Base-by-base conservation (phyloP, 2,329 filamentous ascomycete genomes). In the Aspergillus luchuensis region DNA sequence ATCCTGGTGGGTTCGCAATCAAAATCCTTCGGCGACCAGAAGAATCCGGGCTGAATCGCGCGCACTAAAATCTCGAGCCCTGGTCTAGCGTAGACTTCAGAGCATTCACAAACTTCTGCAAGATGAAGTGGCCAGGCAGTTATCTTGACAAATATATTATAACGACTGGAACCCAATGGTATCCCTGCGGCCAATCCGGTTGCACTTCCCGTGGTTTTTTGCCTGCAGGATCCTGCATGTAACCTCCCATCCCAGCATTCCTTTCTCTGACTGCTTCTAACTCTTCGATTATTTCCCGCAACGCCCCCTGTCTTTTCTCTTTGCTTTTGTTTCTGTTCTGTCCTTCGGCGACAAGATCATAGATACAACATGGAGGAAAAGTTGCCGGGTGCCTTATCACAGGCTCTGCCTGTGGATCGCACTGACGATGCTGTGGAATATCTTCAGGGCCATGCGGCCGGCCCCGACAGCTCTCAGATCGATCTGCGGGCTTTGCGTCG, bases 401-500 rank as follows among this genome's bases (percentile, higher is more conserved):
- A 61, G 6, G 10, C 45, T 7, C n/a, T 55, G 51, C 25, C 23
- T 4, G 15, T 51, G 5, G 53, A 63, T 33, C 38, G 58, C 58
- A 54, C 48, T 5, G 69, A 71, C 17, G 65, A 69, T 28, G 69
- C 66, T 2, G 66, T 64, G 23, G 43, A 58, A 10, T 71, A 69
- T 48, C 67, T 71, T 15, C 62, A 68, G 8, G 50, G 43, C 8
- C 67, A 70, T 43, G 38, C 28, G 8, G 43, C 54, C 54, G 60
- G 21, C 4, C 15, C 51, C 33, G 30, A 48, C 8, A 19, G 43
- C 56, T 38, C 52, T 52, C 33, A 56, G 15, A 60, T 69, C 11
- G 58, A 71, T 62, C 48, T 70, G 17, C 45, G 36, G n/a, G 64
- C 63, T 2, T 61, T 74, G 8, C 67, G 69, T 7, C 69, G 71